A percentile compares a stretch with the other conserved stretches of the same genome.
These are phyloP conservation scores for Ophiostoma sp. DNA, from an alignment of 2,329 filamentous ascomycete genomes.

Conservation along the genomic window DNA sequence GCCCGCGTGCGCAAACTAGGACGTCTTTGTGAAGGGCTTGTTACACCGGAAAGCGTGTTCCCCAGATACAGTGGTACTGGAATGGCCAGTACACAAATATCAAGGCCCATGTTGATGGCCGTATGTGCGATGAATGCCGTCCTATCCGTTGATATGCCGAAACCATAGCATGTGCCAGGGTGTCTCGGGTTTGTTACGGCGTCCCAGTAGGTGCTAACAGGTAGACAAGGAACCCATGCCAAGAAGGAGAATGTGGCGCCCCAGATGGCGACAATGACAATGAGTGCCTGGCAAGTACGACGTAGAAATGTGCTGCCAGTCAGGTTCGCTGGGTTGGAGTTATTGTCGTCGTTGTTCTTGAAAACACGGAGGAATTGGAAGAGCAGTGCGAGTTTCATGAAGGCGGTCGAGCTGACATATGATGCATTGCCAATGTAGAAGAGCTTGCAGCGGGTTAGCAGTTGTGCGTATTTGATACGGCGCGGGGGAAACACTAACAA, in stretches of 20 bases:
- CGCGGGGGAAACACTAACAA: background rate
- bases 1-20: constrained; percentile 30
- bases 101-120: constrained; percentile 39
- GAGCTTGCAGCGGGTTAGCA: constrained; percentile 14
- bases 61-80: constrained; percentile 39
- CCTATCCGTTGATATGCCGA: constrained; percentile 25
- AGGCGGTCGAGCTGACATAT: constrained; percentile 32
- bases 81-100: constrained; percentile 37
- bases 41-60: constrained; percentile 25
- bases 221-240: constrained; percentile 33
- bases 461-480: background rate
- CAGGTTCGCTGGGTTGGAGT: background rate
- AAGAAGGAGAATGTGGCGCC: constrained; percentile 31
- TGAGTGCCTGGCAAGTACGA: constrained; percentile 28
- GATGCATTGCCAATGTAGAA: constrained; percentile 34
- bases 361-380: constrained; percentile 35
- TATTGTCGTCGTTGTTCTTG: background rate
- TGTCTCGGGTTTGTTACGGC: background rate
- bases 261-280: constrained; percentile 31
- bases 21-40: background rate
- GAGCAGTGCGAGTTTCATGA: constrained; percentile 33
- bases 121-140: constrained; percentile 37
- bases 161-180: constrained; percentile 29
- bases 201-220: constrained; percentile 31
- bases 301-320: constrained; percentile 22